Evolutionary conservation across 129 eudicot species (phyloP), one percentile per base, ranked within the genome.

Genomic region (Deinandra increscens): DNA sequence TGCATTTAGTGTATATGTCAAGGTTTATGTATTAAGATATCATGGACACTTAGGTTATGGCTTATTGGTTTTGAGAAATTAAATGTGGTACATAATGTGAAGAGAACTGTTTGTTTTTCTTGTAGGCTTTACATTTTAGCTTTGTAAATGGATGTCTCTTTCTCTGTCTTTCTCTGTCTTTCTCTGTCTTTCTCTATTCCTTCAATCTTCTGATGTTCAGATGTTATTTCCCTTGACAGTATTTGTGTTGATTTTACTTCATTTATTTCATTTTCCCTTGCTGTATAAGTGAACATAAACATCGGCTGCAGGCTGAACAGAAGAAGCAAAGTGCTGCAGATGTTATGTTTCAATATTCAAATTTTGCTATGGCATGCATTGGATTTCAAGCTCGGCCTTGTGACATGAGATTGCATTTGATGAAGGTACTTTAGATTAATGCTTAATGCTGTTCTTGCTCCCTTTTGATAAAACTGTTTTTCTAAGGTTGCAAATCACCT

Each of bases 301-400:
- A 63, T 49, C 11, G 22, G 29, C 55, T 66, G 70, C 85, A 92
- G 98, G 68, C 68, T 74, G 90, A 89, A 70, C 95, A 84, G 81
- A 93, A 85, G 85, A 93, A 87, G 84, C 95, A 93, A 83, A 91
- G 97, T 71, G 97, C 98, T 60, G 91, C 92, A 7, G 97, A 93
- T 85, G 97, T 89, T 60, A 33, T 83, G 72, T 85, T 72, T 54
- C 86, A 86, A 9, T 93, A 93, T 74, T 93, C 98, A 12, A 85
- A 77, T 46, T 93, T 93, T 81, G 95, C 76, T 23, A 69, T 87
- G 87, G 95, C 90, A 4, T 89, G 97, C 66, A 80, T 93, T 26
- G 98, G 98, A 50, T 83, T 81, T 80, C 95, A 88, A 73, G 88
- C 78, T 70, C 91, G 95, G 45, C 97, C 98, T 60, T 89, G 95